Base-by-base conservation (phyloP, 495 filamentous ascomycete genomes). In the Penicillium diatomitis region DNA sequence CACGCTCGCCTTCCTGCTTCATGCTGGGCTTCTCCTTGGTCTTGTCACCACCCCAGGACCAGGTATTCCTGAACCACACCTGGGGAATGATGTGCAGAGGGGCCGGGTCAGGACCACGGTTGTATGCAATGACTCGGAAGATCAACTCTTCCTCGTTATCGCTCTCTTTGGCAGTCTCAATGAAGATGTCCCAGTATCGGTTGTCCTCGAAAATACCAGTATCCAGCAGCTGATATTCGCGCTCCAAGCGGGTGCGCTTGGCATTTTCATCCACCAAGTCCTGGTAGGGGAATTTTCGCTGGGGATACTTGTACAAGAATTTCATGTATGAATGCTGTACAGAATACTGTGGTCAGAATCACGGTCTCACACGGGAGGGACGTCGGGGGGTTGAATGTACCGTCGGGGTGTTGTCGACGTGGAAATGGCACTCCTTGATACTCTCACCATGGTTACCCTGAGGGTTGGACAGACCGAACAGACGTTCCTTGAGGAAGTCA, bases 401-500 rank as follows among this genome's bases (percentile, higher is more conserved):
- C 47, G 72, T 72, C 2, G 91, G 91, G 29, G 87, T 94, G 62
- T 97, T 97, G 64, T 97, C 91, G 44, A 96, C 67, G 65, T 97
- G 92, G 61, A 95, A 97, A 68, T 96, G 90, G 11, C 84, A 85
- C 65, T 97, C 91, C 61, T 96, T 97, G 72, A 97, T 78, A 59
- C 87, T 91, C 67, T 97, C 91, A 38, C 91, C 91, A 69, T 97
- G 91, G 51, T 95, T 95, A 46, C 91, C 91, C 68, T 97, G 86
- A 1, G 91, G 91, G 58, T 97, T 97, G 9, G 89, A 90, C 42
- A 97, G 70, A 27, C 91, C 91, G 61, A 97, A 97, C 5, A 97
- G 75, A 48, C 91, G 82, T 63, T 97, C 91, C 60, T 97, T 97
- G 52, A 97, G 73, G 60, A 90, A 95, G 49, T 85, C 85, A 67